Evolutionary conservation across 768 basidiomycete genomes (phyloP), one percentile per base, ranked within the genome.

Genomic region (Jaapia argillacea): DNA sequence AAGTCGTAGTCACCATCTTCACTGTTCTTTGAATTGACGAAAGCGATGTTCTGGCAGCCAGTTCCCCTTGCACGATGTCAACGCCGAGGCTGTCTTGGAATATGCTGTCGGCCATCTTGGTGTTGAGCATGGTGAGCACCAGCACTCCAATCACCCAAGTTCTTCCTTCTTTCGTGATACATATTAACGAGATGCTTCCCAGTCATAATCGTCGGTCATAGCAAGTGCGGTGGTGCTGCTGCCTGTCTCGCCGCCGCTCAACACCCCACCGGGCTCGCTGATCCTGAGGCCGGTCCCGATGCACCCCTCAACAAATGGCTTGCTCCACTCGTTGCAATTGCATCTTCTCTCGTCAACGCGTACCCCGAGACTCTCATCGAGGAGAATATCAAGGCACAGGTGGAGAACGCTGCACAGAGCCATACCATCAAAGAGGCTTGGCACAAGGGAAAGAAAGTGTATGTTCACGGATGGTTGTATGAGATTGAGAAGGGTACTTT

Each of bases 181-280:
- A 35, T 40, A 20, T 41, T 18, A 33, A 4, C 13, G 10, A n/a
- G n/a, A n/a, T n/a, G 20, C 36, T 26, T 23, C 5, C n/a, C 53
- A 89, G 86, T 93, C 47, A 66, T 88, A 48, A 65, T 93, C 52
- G 85, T 82, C 21, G 90, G 90, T 14, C 90, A 94, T 58, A 79
- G 81, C 7, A 67, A 77, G 44, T 94, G 90, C 57, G 90, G 87
- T 43, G 90, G 90, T 41, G 83, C 75, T 3, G 58, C 63, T 0
- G 78, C 81, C 4, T 77, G 77, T 40, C 61, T 75, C 31, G 52
- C 57, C 1, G 72, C 76, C 35, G 69, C 65, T 44, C 61, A 58
- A n/a, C 54, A 62, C 13, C 43, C 50, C 5, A 51, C 67, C 40
- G 42, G 54, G 22, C 44, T 56, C 40, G 58, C 57, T 22, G 60